These are phyloP conservation scores for Entomortierella chlamydospora DNA, from an alignment of 192 early-diverging fungal species.

Conservation along the genomic window DNA sequence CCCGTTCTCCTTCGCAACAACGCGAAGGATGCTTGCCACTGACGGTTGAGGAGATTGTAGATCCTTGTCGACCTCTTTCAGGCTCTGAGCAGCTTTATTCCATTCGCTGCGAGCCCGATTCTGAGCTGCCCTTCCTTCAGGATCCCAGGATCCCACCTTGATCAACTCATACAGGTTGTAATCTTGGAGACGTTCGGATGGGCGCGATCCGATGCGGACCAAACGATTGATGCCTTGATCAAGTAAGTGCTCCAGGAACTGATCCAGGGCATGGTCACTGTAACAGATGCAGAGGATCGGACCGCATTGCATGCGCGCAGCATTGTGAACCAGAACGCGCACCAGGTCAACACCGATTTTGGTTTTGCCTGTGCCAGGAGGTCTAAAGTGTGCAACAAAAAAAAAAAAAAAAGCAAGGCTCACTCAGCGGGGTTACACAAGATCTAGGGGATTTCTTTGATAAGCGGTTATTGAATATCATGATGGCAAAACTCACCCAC, in stretches of 20 bases:
- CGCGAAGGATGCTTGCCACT: no score
- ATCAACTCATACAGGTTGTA: conserved; percentile 38
- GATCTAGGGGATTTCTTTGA: no score
- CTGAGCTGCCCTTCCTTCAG: no score
- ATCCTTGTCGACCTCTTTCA: no score
- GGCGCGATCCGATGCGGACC: conserved; percentile 62
- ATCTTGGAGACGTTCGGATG: conserved; percentile 32
- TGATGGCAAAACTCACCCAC: conserved; percentile 56
- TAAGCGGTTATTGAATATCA: background rate
- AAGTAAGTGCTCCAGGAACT: conserved; percentile 68
- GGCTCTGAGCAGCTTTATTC: no score
- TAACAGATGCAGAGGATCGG: conserved; percentile 67
- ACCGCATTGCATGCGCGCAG: conserved; percentile 16
- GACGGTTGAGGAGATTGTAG: no score
- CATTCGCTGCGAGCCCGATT: no score
- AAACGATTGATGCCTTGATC: conserved; percentile 50
- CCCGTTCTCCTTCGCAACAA: no score
- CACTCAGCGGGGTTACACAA: no score
- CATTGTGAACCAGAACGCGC: conserved; percentile 52
- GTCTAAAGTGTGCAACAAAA: conserved; percentile 27
- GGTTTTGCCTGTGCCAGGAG: conserved; percentile 65
- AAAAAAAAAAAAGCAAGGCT: no score
- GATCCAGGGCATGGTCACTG: conserved; percentile 73
- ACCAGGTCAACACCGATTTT: conserved; percentile 65
- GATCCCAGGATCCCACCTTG: conserved; percentile 2